Evolutionary conservation across 2,329 filamentous ascomycete species (phyloP), one percentile per base, ranked within the genome.

Genomic region (Alternaria metachromatica): DNA sequence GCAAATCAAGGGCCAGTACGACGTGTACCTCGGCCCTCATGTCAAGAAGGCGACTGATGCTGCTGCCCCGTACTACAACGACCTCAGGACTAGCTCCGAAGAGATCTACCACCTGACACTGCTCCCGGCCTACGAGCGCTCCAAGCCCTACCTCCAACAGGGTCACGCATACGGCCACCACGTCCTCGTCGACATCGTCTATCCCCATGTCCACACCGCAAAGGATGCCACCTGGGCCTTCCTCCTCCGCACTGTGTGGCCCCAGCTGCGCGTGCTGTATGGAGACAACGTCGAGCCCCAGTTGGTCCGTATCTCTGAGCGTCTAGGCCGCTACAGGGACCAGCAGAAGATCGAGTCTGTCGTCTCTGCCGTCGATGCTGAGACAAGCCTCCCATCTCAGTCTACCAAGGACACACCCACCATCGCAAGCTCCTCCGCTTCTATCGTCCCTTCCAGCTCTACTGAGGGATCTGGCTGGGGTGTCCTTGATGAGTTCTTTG

Each of bases 251-350:
- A 90, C 89, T 2, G 83, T 98, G 15, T 96, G 92, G 90, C 95
- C 95, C 2, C 90, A 91, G 68, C 67, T 97, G 11, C 89, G 91
- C 25, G 86, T 92, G 13, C 82, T 97, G 6, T 98, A 98, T 75
- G 88, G 90, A 11, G 90, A 97, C 75, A 97, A 97, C 72, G 94
- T 99, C 4, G 94, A 98, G 82, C 96, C 96, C 13, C 96, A 99
- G 80, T 86, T 99, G 13, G 88, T 95, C 60, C 93, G 94, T 73
- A 98, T 99, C 73, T 92, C 93, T 12, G 92, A 97, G 82, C 90
- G 94, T 49, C 87, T 99, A 11, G 94, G 94, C 44, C 86, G 91
- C 51, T 92, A 94, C 80, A 89, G 85, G 68, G 86, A 87, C 71
- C 88, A 88, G 20, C 88, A 87, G 76, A 89, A 88, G 70, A 71